These are phyloP conservation scores for Termitomyces sp. DNA, from an alignment of 768 basidiomycete species.

Conservation along the genomic window DNA sequence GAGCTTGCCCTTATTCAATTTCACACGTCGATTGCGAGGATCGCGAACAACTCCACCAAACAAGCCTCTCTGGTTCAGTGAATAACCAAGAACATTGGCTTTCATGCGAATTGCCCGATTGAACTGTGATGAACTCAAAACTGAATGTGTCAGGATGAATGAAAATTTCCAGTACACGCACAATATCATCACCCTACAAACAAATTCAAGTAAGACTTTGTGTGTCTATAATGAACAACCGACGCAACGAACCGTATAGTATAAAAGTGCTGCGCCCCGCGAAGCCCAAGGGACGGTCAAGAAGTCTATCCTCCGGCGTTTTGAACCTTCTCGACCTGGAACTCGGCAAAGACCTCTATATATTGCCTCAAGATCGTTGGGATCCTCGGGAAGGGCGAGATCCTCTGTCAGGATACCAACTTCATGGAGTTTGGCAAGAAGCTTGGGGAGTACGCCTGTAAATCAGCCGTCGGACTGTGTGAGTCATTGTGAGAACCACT, in stretches of 20 bases:
- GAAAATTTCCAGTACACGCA: slow-evolving; percentile 32
- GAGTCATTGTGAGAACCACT: neutral
- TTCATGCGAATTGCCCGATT: slow-evolving; percentile 87
- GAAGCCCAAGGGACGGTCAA: slow-evolving; percentile 75
- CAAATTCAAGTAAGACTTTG: neutral
- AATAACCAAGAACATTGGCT: slow-evolving; percentile 77
- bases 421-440: slow-evolving; percentile 55
- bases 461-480: neutral
- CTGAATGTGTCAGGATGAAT: neutral
- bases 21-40: slow-evolving; percentile 55
- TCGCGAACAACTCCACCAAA: slow-evolving; percentile 72
- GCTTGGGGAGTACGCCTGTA: slow-evolving; percentile 55
- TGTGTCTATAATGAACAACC: neutral
- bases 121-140: slow-evolving; percentile 48
- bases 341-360: slow-evolving; percentile 81
- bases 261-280: slow-evolving; percentile 84
- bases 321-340: slow-evolving; percentile 35
- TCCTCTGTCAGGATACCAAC: slow-evolving; percentile 76
- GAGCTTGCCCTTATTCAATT: slow-evolving; percentile 54
- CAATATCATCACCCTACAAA: slow-evolving; percentile 92
- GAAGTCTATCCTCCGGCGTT: slow-evolving; percentile 80
- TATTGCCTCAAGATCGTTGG: slow-evolving; percentile 62
- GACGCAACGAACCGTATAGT: slow-evolving; percentile 68
- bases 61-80: slow-evolving; percentile 85
- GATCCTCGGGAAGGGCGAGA: slow-evolving; percentile 67